Base-by-base conservation (phyloP, 441 rosid species). In the Cnidoscolus chayamansa region DNA sequence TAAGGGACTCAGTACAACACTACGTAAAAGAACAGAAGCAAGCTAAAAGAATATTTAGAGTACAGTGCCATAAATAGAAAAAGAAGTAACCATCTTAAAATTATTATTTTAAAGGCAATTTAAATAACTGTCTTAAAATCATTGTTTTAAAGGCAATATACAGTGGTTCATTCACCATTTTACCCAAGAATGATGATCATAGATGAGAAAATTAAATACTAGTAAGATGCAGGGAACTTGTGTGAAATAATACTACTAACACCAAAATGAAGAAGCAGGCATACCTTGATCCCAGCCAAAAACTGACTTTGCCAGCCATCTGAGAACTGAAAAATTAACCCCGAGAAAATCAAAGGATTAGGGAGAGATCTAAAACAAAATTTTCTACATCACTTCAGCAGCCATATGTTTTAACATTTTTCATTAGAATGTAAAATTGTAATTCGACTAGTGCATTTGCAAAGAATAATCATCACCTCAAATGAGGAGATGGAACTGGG, bases 221-320 rank as follows among this genome's bases (percentile, higher is more conserved):
- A 17, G 16, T 30, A 31, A n/a, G 17, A 45, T 4, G 25, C 45
- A 43, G 7, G 1, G 66, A 49, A 13, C 50, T 16, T 32, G 19
- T 31, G 35, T 37, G 31, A 48, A 20, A 8, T 13, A 57, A 10
- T 58, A 43, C 11, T 16, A 43, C 11, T 16, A 54, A 37, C 54
- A 68, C n/a, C 55, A 67, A 35, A 77, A 66, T 68, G 15, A 25
- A 25, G 25, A 76, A 25, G 43, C 48, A 75, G 11, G 53, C 81
- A 68, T 83, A 94, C 98, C 95, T 76, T 87, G 65, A 94, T 84
- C 72, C 97, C 97, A 72, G 95, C 89, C 53, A 81, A 86, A 80
- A 88, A 83, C 68, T 92, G 98, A 79, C 82, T 83, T 82, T 83
- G 88, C 98, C 95, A 94, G 62, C 85, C 87, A 81, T 94, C 91